Evolutionary conservation across 371 early-diverging fungal species (phyloP), one percentile per base, ranked within the genome.

Genomic region (Apophysomyces elegans): DNA sequence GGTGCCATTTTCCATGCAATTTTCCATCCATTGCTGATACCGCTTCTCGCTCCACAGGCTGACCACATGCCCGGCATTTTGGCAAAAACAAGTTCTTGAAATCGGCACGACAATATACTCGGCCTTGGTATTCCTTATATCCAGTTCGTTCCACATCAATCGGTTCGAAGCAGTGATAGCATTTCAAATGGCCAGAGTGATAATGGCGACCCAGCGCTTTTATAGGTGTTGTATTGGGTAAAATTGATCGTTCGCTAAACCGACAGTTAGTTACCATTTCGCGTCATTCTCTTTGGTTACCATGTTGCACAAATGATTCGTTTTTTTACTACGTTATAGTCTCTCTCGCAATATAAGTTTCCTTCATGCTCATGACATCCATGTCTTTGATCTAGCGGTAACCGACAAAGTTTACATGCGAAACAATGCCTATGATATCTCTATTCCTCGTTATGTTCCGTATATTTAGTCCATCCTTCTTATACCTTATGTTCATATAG

Each of bases 1-100:
- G 41, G 70, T 95, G 95, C 90, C 92, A 95, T 78, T 91, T 90
- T 62, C 90, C 86, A 39, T 91, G 83, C 59, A 94, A 73, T 69
- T 90, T 90, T 37, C 90, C 85, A 66, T 91, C 91, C 74, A 89
- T 87, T 9, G 94, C 92, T 60, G 87, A 88, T 18, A 95, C 89
- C 0, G 92, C 88, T 62, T 91, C 89, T 59, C 84, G 85, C 70
- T 90, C 88, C 37, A 93, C 91, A 8, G 88, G 87, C 50, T 76
- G 61, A 1, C 66, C 62, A 72, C 95, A 95, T 21, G 84, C 87
- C 44, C 85, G 77, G 71, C 95, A 95, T 67, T 80, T 79, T 1
- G 91, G 89, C 59, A 90, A 71, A 65, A 85, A 83, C 6, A 89
- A 65, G 35, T 82, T 69, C 46, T 77, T 83, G 71, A 88, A 95